Evolutionary conservation across 2,329 filamentous ascomycete genomes (phyloP), one percentile per base, ranked within the genome.

Genomic region (Aspergillus brasiliensis): DNA sequence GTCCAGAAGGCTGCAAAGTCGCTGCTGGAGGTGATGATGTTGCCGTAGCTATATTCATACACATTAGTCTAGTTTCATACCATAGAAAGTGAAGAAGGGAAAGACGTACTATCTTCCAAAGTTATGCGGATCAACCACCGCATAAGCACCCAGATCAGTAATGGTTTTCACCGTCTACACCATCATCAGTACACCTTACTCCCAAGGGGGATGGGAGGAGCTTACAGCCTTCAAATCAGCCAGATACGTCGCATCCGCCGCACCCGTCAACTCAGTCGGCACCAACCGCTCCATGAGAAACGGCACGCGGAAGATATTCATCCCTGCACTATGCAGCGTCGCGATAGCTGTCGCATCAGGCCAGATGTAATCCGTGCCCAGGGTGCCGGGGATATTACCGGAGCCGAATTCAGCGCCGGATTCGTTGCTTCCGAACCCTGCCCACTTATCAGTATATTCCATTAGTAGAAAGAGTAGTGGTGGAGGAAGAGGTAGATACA

Each of bases 371-470:
- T 90, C 82, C 7, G 74, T 87, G 62, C 82, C 83, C 66, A 83
- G 53, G 3, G 34, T 51, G 27, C 88, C 88, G 0, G 88, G 87
- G 51, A 85, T 80, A 37, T 75, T 80, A n/a, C 68, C 75, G 59
- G 83, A 74, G 23, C 87, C 88, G 59, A 90, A 91, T 71, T 91
- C 88, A 48, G 85, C 86, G 48, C 86, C 84, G n/a, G 84, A 83
- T 69, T 87, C 80, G 65, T 82, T 84, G 66, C 81, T 73, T 3
- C 82, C 82, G 49, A 83, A 78, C 70, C 72, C 72, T 73, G 42
- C 6, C 17, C 15, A 10, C 6, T 46, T n/a, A 46, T 51, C 42
- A 42, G 7, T 8, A 27, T 40, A 23, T 34, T 6, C 2, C 11
- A 13, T 13, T 17, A 49, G 7, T 8, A 17, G 15, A 17, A 49